A percentile compares a stretch with the other conserved stretches of the same genome.
phyloP scores from a whole-genome alignment of 2,329 filamentous ascomycete genomes.

The Fusarium sp. region DNA sequence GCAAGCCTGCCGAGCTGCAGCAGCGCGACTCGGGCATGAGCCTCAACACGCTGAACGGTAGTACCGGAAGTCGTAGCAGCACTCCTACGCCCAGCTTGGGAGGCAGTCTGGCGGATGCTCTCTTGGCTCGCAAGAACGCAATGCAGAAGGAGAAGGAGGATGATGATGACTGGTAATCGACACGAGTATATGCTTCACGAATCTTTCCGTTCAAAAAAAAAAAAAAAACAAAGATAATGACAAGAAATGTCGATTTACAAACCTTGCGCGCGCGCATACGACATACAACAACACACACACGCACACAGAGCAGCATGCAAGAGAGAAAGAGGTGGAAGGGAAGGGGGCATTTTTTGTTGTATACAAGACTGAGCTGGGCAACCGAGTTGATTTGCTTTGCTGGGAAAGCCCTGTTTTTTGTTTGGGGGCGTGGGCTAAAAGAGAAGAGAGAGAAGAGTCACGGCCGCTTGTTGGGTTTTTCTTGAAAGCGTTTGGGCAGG shows the following conservation, averaged over 20 bases:
- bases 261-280: slow-evolving; percentile 7
- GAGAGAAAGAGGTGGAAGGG: slow-evolving; percentile 21
- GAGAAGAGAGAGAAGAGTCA: slow-evolving; percentile 32
- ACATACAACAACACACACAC: slow-evolving; percentile 6
- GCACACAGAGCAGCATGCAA: slow-evolving; percentile 16
- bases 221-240: slow-evolving; percentile 24
- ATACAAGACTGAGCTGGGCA: slow-evolving; percentile 46
- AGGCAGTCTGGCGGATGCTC: slow-evolving; percentile 82
- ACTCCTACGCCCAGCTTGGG: slow-evolving; percentile 79
- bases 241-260: slow-evolving; percentile 27
- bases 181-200: slow-evolving; percentile 43
- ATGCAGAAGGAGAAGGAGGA: slow-evolving; percentile 79
- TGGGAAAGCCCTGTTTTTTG: slow-evolving; percentile 13
- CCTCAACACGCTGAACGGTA: slow-evolving; percentile 67
- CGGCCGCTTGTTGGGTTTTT: slow-evolving; percentile 41
- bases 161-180: slow-evolving; percentile 75
- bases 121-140: slow-evolving; percentile 80
- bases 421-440: slow-evolving; percentile 18
- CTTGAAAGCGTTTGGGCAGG: slow-evolving; percentile 18
- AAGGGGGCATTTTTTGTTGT: slow-evolving; percentile 34
- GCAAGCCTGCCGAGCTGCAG: slow-evolving; percentile 77
- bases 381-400: slow-evolving; percentile 35
- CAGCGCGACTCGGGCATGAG: slow-evolving; percentile 80
- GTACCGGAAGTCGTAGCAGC: slow-evolving; percentile 73
- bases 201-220: slow-evolving; percentile 23